Evolutionary conservation across 2,329 filamentous ascomycete genomes (phyloP).

Genomic region (Microsporum ferrugineum): DNA sequence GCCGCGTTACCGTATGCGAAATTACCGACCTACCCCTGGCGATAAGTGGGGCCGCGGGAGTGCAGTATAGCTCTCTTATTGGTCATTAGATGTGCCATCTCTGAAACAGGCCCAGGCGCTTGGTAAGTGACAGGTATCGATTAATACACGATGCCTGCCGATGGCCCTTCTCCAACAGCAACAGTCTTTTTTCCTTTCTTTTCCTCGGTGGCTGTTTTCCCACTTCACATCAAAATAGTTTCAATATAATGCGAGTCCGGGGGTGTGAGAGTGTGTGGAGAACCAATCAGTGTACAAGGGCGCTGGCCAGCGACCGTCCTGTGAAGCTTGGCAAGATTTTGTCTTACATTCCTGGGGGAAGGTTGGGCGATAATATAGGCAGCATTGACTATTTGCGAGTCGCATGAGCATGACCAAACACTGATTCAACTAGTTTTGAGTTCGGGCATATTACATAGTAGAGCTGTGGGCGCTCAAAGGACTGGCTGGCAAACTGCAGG

Average conservation of each 20-base stretch:
- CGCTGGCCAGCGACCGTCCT: background rate
- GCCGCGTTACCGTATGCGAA: background rate
- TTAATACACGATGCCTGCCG: background rate
- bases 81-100: background rate
- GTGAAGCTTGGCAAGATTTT: background rate
- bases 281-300: background rate
- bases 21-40: conserved; percentile 1
- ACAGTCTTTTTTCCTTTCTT: background rate
- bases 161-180: background rate
- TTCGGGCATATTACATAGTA: background rate
- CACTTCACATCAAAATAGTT: background rate
- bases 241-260: background rate
- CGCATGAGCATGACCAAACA: background rate
- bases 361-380: background rate
- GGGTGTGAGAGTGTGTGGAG: background rate
- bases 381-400: background rate
- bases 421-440: background rate
- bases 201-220: background rate
- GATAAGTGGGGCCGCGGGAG: background rate
- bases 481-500: background rate
- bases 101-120: background rate
- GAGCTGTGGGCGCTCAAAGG: background rate
- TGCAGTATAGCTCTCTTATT: background rate
- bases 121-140: background rate
- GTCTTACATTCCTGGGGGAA: background rate